A percentile compares a stretch with the other conserved stretches of the same genome.
phyloP scores from a whole-genome alignment of 805 yeast genomes.

The Grigorovia yakushimaensis region DNA sequence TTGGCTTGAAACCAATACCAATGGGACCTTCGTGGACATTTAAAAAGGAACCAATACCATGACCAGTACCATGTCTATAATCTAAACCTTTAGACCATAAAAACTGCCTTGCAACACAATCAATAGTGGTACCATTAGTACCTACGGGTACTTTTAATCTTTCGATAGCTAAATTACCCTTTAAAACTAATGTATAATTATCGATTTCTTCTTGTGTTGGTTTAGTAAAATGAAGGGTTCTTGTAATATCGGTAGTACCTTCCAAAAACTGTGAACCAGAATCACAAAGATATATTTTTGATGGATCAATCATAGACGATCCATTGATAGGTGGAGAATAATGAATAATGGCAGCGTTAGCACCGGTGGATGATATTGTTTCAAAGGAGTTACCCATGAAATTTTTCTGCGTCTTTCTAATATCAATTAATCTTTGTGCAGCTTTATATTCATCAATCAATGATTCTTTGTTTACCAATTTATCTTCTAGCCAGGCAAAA shows the following conservation, averaged over 20 bases:
- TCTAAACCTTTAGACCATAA: slow-evolving; percentile 77
- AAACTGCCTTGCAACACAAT: slow-evolving; percentile 71
- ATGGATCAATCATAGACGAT: slow-evolving; percentile 52
- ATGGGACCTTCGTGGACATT: slow-evolving; percentile 94
- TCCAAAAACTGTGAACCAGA: slow-evolving; percentile 88
- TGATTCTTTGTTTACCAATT: slow-evolving; percentile 34
- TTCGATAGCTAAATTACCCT: slow-evolving; percentile 86
- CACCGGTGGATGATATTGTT: slow-evolving; percentile 67
- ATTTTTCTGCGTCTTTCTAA: slow-evolving; percentile 44
- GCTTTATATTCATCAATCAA: slow-evolving; percentile 57
- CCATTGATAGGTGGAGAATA: slow-evolving; percentile 58
- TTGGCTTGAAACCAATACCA: slow-evolving; percentile 54
- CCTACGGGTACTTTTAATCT: slow-evolving; percentile 68
- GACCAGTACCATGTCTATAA: slow-evolving; percentile 93
- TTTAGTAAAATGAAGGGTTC: slow-evolving; percentile 62
- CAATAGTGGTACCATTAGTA: slow-evolving; percentile 67
- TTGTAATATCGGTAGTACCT: slow-evolving; percentile 94
- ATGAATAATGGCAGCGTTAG: slow-evolving; percentile 68
- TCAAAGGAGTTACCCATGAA: slow-evolving; percentile 66
- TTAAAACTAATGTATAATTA: slow-evolving; percentile 75
- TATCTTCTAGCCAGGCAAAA: slow-evolving; percentile 73
- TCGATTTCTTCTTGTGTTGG: slow-evolving; percentile 50
- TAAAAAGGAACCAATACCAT: slow-evolving; percentile 88
- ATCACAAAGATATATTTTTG: slow-evolving; percentile 67
- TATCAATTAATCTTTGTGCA: slow-evolving; percentile 45